phyloP scores from a whole-genome alignment of 331 rosid genomes.

The Pyrus hybrid region DNA sequence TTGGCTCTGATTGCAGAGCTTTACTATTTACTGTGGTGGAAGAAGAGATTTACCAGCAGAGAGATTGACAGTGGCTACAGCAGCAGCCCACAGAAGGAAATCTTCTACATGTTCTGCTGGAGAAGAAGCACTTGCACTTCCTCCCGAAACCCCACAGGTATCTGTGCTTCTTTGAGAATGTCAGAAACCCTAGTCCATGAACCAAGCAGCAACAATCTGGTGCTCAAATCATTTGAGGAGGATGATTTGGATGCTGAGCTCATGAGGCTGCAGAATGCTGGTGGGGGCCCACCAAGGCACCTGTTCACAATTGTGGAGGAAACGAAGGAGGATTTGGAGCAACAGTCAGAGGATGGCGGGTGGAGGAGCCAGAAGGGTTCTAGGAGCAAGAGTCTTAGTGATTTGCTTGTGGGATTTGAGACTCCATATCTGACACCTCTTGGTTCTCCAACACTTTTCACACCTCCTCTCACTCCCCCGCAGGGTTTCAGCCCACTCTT shows the following conservation, averaged over 20 bases:
- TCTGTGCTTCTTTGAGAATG: constrained; percentile 46
- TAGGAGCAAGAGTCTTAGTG: constrained; percentile 68
- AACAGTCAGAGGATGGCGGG: constrained; percentile 57
- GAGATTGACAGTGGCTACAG: constrained; percentile 60
- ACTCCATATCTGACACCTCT: constrained; percentile 85
- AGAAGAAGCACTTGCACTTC: constrained; percentile 53
- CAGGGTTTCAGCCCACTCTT: constrained; percentile 73
- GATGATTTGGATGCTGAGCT: constrained; percentile 54
- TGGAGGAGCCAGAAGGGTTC: constrained; percentile 36
- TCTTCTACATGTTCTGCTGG: constrained; percentile 90
- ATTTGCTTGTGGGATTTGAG: constrained; percentile 59
- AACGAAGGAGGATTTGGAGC: constrained; percentile 85
- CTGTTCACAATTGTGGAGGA: constrained; percentile 91
- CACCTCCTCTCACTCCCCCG: constrained; percentile 69
- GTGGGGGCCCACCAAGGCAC: constrained; percentile 64
- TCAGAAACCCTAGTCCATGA: constrained; percentile 47
- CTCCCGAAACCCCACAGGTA: constrained; percentile 48
- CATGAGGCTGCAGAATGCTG: constrained; percentile 51
- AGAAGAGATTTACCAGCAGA: constrained; percentile 67
- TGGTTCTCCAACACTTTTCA: constrained; percentile 71
- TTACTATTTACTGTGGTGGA: constrained; percentile 93
- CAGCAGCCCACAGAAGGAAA: constrained; percentile 65
- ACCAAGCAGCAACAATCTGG: constrained; percentile 38
- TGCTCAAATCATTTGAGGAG: constrained; percentile 62
- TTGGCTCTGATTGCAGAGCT: constrained; percentile 94